Evolutionary conservation across 805 yeast genomes (phyloP).

Genomic region (Cyberlindnera amylophila): DNA sequence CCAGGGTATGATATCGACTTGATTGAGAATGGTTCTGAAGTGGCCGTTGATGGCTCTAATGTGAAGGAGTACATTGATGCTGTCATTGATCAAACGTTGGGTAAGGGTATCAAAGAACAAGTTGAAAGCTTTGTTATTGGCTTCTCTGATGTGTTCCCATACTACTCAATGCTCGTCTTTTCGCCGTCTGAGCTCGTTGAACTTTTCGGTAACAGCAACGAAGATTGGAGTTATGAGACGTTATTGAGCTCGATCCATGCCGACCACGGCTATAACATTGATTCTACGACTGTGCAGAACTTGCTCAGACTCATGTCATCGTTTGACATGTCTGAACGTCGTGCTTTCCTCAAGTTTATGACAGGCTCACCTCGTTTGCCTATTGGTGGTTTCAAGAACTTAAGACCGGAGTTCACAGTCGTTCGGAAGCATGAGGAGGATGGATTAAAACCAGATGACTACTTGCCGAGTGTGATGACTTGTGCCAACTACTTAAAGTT

Average conservation of each 20-base stretch:
- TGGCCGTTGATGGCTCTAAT: slow-evolving; percentile 46
- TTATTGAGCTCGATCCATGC: slow-evolving; percentile 63
- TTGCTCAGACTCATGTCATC: slow-evolving; percentile 59
- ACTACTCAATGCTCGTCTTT: slow-evolving; percentile 64
- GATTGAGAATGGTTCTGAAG: slow-evolving; percentile 49
- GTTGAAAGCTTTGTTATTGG: slow-evolving; percentile 71
- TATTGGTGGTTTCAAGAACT: slow-evolving; percentile 83
- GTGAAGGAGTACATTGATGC: slow-evolving; percentile 48
- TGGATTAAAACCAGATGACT: slow-evolving; percentile 65
- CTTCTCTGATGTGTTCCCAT: slow-evolving; percentile 79
- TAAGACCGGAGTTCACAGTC: slow-evolving; percentile 81
- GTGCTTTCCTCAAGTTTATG: slow-evolving; percentile 77
- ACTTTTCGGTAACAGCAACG: slow-evolving; percentile 73
- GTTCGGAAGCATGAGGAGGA: slow-evolving; percentile 81
- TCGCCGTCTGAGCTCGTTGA: slow-evolving; percentile 69
- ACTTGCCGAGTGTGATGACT: slow-evolving; percentile 96
- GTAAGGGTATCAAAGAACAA: slow-evolving; percentile 59
- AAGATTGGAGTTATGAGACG: slow-evolving; percentile 79
- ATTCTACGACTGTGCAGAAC: slow-evolving; percentile 57
- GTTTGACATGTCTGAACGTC: slow-evolving; percentile 51
- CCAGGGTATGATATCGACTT: slow-evolving; percentile 75
- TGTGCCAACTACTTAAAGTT: slow-evolving; percentile 92
- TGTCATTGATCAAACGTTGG: slow-evolving; percentile 11
- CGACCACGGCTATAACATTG: slow-evolving; percentile 83
- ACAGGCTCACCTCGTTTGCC: slow-evolving; percentile 95